Conservation (phyloP, 306 rosid genomes). For the Corylus avellana region DNA sequence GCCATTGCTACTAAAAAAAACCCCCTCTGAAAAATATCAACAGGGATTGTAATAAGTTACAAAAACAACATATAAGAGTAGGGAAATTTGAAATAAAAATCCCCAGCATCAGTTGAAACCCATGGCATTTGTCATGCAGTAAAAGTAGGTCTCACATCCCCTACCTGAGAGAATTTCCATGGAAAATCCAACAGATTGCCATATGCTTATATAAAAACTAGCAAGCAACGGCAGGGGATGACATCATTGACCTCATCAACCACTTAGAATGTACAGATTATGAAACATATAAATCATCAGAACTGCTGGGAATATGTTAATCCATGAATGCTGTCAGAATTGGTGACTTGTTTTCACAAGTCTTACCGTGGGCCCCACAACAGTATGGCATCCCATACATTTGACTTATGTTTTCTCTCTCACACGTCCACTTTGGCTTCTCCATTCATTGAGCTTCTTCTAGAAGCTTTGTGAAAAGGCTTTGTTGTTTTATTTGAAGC, state of each 20-base stretch:
- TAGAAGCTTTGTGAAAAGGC: too few relatives aligned
- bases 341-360: too few relatives aligned
- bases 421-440: too few relatives aligned
- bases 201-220: not conserved
- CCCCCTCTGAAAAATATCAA: conserved; percentile 72
- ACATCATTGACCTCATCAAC: not conserved
- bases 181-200: conserved; percentile 5
- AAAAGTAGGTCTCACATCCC: not conserved
- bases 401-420: too few relatives aligned
- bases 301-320: not conserved
- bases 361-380: too few relatives aligned
- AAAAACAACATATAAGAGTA: not conserved
- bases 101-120: not conserved
- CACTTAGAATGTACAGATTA: not conserved
- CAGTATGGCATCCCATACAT: too few relatives aligned
- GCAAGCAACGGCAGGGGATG: not conserved
- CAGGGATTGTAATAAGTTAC: not conserved
- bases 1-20: conserved; percentile 95
- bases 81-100: not conserved
- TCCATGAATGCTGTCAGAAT: too few relatives aligned
- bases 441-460: too few relatives aligned
- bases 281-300: not conserved
- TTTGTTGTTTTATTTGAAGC: too few relatives aligned
- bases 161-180: not conserved
- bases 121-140: not conserved